phyloP scores from a whole-genome alignment of 371 early-diverging fungal genomes.

The Mucor mucedo region DNA sequence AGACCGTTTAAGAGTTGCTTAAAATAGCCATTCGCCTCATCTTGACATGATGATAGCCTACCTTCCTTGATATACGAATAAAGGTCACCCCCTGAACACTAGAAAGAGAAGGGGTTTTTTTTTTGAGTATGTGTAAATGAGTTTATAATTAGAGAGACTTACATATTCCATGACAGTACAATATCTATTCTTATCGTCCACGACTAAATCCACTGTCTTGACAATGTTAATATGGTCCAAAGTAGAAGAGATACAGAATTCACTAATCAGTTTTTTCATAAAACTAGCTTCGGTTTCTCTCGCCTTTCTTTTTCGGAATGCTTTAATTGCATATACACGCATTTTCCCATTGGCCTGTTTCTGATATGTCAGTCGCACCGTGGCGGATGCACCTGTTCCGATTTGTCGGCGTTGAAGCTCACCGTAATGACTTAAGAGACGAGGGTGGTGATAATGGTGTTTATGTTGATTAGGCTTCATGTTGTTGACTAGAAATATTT shows the following conservation, averaged over 20 bases:
- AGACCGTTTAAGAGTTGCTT: conserved; percentile 94
- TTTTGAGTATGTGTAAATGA: not conserved
- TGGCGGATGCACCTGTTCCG: conserved; percentile 37
- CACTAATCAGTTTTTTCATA: conserved; percentile 68
- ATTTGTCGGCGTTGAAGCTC: conserved; percentile 20
- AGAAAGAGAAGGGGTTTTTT: conserved; percentile 12
- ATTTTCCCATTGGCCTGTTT: conserved; percentile 18
- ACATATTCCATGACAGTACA: conserved; percentile 76
- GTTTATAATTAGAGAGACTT: conserved; percentile 17
- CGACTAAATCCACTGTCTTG: conserved; percentile 70
- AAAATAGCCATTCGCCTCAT: conserved; percentile 59
- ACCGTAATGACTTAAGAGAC: conserved; percentile 23
- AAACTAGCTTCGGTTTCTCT: conserved; percentile 63
- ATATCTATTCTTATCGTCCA: conserved; percentile 54
- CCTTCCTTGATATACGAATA: conserved; percentile 51
- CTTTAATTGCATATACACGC: conserved; percentile 49
- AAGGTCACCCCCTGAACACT: conserved; percentile 70
- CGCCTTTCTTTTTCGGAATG: conserved; percentile 60
- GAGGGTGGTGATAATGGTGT: conserved; percentile 2
- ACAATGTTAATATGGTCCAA: conserved; percentile 72
- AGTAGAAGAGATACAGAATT: conserved; percentile 73
- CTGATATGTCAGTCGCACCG: conserved; percentile 24
- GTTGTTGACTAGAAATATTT: not conserved
- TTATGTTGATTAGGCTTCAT: conserved; percentile 1
- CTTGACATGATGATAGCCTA: conserved; percentile 31